phyloP scores from a whole-genome alignment of 1,139 yeast genomes.

The Candida tropicalis region DNA sequence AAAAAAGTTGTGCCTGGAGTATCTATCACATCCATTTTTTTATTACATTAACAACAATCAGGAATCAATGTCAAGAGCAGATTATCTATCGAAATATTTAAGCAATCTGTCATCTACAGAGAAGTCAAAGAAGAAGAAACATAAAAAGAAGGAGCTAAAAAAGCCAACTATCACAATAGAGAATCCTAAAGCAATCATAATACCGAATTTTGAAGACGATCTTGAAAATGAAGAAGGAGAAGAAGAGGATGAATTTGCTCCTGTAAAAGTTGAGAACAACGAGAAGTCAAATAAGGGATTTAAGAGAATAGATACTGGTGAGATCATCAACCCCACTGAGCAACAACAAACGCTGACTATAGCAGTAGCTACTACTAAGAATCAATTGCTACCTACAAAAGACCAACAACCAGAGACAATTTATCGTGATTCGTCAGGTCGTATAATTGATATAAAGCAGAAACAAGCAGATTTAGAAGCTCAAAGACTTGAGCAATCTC shows the following conservation, averaged over 20 bases:
- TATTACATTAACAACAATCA: too few relatives aligned
- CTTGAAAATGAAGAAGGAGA: not conserved
- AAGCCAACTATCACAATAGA: slow-evolving; percentile 5
- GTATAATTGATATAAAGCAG: slow-evolving; percentile 35
- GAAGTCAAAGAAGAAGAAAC: slow-evolving; percentile 3
- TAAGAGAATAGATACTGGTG: slow-evolving; percentile 39
- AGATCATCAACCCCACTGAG: slow-evolving; percentile 13
- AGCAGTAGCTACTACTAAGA: not conserved
- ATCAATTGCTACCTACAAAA: not conserved
- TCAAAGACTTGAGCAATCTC: slow-evolving; percentile 30
- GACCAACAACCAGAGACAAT: slow-evolving; percentile 27
- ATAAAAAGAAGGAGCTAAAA: slow-evolving; percentile 13
- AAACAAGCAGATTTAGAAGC: slow-evolving; percentile 40
- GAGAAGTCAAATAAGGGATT: slow-evolving; percentile 32
- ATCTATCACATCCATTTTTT: too few relatives aligned
- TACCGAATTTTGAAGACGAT: slow-evolving; percentile 6
- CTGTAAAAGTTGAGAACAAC: slow-evolving; percentile 23
- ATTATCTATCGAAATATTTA: slow-evolving; percentile 4
- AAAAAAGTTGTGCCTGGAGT: too few relatives aligned
- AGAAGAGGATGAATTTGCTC: slow-evolving; percentile 18
- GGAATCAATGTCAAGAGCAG: slow-evolving; percentile 8
- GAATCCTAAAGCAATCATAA: slow-evolving; percentile 2
- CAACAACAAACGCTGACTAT: too few relatives aligned
- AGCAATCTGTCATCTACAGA: not conserved
- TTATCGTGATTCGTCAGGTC: slow-evolving; percentile 45